Base-by-base conservation (phyloP, 1,284 basidiomycete genomes). In the Austroboletus novae-zelandiae region DNA sequence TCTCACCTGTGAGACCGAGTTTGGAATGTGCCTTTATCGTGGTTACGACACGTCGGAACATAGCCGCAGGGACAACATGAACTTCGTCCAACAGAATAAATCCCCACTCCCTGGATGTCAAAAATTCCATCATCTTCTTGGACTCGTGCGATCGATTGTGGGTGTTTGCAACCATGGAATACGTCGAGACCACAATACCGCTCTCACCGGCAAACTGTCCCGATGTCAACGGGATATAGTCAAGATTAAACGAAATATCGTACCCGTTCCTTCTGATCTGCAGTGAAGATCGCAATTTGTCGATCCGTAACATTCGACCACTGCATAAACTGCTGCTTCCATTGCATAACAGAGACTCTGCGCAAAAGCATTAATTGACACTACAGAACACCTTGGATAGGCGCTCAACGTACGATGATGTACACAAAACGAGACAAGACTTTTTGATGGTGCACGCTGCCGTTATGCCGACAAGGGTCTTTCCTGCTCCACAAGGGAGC, bases 401-500 rank as follows among this genome's bases (percentile, higher is more conserved):
- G 8, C 34, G n/a, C 7, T 36, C 14, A n/a, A 17, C 37, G 13
- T 7, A 39, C 92, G 92, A 93, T 42, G 94, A 97, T 23, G 95
- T 98, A 71, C 96, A 98, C 42, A 99, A 76, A 27, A 99, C 94
- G n/a, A 99, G 79, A 63, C 94, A 96, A 30, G 94, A 97, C 76
- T 99, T 99, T 75, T 98, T 98, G 74, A 99, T 97, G 17, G 97
- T 99, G 65, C 95, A 98, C 11, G 97, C 97, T 4, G 97, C 97
- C 1, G 97, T 99, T 64, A 99, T 98, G 15, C 97, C 97, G 7
- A 99, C 97, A 5, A 99, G 81, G 10, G 97, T 99, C 76, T 99
- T 99, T 43, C 97, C 97, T 30, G 97, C 97, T 54, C 97, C 97
- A 66, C 97, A 99, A 36, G 97, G 97, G 30, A 99, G 76, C 5